Conservation (phyloP, 257 asterid genomes). For the Anisodus acutangulus region DNA sequence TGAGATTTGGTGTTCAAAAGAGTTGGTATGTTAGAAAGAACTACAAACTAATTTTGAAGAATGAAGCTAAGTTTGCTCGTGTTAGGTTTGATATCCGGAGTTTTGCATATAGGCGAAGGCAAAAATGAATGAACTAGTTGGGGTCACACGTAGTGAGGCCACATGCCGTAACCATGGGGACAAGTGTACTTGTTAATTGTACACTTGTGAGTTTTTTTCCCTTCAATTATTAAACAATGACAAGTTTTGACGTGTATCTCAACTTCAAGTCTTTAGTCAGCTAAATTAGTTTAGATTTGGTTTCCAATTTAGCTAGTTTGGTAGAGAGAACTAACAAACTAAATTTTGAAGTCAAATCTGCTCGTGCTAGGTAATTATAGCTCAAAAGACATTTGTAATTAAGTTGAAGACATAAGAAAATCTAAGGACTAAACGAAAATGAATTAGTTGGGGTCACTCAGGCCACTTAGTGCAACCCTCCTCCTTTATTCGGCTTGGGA, state of each 20-base stretch:
- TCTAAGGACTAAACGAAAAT: too few relatives aligned
- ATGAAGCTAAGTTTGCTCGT: background rate
- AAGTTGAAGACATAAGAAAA: too few relatives aligned
- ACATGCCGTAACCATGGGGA: background rate
- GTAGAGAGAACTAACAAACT: background rate
- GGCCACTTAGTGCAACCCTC: background rate
- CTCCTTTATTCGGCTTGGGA: background rate
- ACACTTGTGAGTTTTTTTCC: background rate
- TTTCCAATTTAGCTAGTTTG: background rate
- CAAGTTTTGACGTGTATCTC: background rate
- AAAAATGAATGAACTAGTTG: background rate
- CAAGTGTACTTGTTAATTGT: background rate
- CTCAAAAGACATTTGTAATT: background rate
- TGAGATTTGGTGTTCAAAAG: background rate
- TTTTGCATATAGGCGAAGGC: background rate
- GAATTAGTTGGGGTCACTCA: too few relatives aligned
- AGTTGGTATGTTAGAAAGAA: background rate
- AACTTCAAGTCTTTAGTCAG: background rate
- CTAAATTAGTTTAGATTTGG: background rate
- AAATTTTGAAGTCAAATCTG: background rate
- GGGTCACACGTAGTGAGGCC: background rate
- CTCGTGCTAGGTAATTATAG: too few relatives aligned
- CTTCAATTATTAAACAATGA: background rate
- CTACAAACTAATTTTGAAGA: background rate
- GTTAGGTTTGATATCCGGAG: too few relatives aligned